Conservation (phyloP, 768 basidiomycete species). For the Lanmaoa rubissima region DNA sequence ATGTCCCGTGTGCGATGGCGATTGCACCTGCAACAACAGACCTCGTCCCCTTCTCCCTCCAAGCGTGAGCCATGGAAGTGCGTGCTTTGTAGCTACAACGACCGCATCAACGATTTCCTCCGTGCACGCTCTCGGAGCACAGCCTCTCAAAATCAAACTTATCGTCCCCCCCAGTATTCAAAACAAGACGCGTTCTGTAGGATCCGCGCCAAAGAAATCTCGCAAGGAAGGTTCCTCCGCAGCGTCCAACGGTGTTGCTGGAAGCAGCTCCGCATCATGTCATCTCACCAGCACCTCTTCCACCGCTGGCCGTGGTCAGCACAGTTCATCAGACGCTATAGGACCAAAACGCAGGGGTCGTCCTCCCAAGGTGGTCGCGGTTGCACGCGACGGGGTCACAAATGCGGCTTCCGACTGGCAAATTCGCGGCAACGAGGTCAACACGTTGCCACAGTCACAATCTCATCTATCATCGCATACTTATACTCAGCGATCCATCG, state of each 20-base stretch:
- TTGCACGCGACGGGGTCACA: slow-evolving; percentile 30
- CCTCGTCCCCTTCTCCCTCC: slow-evolving; percentile 34
- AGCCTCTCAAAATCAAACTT: slow-evolving; percentile 68
- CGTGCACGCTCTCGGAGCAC: slow-evolving; percentile 27
- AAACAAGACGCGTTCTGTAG: slow-evolving; percentile 38
- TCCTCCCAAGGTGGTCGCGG: slow-evolving; percentile 47
- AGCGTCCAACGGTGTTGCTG: slow-evolving; percentile 41
- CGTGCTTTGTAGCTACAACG: slow-evolving; percentile 38
- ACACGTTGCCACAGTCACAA: slow-evolving; percentile 37
- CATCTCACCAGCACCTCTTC: slow-evolving; percentile 17
- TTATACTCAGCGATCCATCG: slow-evolving; percentile 18
- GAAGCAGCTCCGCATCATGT: slow-evolving; percentile 17
- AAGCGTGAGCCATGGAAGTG: slow-evolving; percentile 32
- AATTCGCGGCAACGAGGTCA: slow-evolving; percentile 33
- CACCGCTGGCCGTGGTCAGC: slow-evolving; percentile 30
- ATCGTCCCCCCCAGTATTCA: slow-evolving; percentile 59
- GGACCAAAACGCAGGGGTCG: slow-evolving; percentile 53
- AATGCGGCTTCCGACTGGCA: slow-evolving; percentile 20
- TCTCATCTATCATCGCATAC: slow-evolving; percentile 32
- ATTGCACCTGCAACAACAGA: slow-evolving; percentile 73
- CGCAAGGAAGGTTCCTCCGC: slow-evolving; percentile 23
- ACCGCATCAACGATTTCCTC: slow-evolving; percentile 38
- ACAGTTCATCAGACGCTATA: slow-evolving; percentile 10
- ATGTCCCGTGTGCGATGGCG: slow-evolving; percentile 88
- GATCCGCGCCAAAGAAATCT: slow-evolving; percentile 30